These are phyloP conservation scores for Peronospora tabacina DNA, from an alignment of 352 stramenopile genomes.

Conservation along the genomic window DNA sequence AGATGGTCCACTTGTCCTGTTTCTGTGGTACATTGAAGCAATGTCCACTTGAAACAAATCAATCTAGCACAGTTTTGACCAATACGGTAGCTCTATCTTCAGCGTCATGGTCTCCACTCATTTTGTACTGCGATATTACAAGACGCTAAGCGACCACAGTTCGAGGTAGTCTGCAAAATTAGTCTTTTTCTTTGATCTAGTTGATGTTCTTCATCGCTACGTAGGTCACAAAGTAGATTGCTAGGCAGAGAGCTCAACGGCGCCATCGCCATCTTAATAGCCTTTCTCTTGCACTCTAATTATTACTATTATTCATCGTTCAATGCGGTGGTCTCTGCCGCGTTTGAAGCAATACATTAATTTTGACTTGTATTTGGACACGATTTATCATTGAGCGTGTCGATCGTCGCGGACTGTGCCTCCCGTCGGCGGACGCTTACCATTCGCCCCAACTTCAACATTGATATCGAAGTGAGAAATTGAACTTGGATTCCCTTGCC, in stretches of 20 bases:
- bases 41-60: slow-evolving; percentile 17
- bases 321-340: neutral
- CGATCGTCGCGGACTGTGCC: slow-evolving; percentile 12
- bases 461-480: slow-evolving; percentile 6
- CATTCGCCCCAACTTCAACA: slow-evolving; percentile 15
- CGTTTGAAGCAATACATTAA: too few relatives aligned
- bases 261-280: slow-evolving; percentile 16
- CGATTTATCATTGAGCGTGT: slow-evolving; percentile 6
- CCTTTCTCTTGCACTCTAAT: slow-evolving; percentile 16
- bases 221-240: neutral
- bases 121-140: slow-evolving; percentile 2
- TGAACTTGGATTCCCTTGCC: slow-evolving; percentile 10
- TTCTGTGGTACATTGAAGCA: slow-evolving; percentile 41
- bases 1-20: neutral
- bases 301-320: too few relatives aligned
- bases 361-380: too few relatives aligned
- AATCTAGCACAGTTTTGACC: slow-evolving; percentile 8
- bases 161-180: too few relatives aligned
- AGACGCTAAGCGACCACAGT: too few relatives aligned
- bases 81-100: slow-evolving; percentile 1
- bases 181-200: too few relatives aligned
- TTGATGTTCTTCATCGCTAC: neutral
- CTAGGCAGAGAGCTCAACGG: slow-evolving; percentile 4
- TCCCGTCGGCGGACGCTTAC: neutral
- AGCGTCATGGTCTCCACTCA: slow-evolving; percentile 16